Percentiles rank a stretch among this genome's conserved stretches.
phyloP scores from a whole-genome alignment of 2,329 filamentous ascomycete species.

The Beauveria caledonica region DNA sequence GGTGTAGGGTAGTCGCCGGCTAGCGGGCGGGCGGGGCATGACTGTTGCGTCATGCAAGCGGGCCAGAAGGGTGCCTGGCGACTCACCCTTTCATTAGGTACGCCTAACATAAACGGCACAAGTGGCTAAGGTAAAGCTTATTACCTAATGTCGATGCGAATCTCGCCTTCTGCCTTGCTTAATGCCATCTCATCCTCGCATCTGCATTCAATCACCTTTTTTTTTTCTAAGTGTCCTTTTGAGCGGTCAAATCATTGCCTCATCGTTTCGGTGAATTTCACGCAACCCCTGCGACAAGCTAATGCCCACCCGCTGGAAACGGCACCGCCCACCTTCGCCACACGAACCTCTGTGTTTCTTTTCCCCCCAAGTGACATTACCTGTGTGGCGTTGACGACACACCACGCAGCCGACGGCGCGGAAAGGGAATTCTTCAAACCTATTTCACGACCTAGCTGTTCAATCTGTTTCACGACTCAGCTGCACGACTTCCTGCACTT shows the following conservation, averaged over 20 bases:
- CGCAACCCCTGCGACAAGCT: neutral
- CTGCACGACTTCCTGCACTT: neutral
- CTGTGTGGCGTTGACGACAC: neutral
- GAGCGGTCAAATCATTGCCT: neutral
- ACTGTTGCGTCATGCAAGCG: conserved; percentile 9
- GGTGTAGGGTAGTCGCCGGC: neutral
- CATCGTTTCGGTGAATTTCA: neutral
- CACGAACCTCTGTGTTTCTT: neutral
- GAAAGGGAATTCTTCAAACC: neutral
- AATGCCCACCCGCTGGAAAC: neutral
- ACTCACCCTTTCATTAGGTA: neutral
- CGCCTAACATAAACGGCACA: neutral
- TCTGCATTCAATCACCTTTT: neutral
- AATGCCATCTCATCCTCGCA: neutral
- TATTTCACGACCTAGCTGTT: neutral
- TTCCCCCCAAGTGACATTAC: neutral
- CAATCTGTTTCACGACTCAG: no score
- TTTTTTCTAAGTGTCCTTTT: neutral
- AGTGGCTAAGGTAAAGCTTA: neutral
- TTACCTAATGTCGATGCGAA: neutral
- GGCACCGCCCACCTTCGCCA: neutral
- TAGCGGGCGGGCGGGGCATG: neutral
- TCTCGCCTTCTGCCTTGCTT: neutral
- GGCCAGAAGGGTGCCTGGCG: conserved; percentile 8
- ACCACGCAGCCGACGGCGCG: neutral